A percentile compares a stretch with the other conserved stretches of the same genome.
These are phyloP conservation scores for Trichomonascaceae sp. DNA, from an alignment of 1,139 yeast species.

Conservation along the genomic window DNA sequence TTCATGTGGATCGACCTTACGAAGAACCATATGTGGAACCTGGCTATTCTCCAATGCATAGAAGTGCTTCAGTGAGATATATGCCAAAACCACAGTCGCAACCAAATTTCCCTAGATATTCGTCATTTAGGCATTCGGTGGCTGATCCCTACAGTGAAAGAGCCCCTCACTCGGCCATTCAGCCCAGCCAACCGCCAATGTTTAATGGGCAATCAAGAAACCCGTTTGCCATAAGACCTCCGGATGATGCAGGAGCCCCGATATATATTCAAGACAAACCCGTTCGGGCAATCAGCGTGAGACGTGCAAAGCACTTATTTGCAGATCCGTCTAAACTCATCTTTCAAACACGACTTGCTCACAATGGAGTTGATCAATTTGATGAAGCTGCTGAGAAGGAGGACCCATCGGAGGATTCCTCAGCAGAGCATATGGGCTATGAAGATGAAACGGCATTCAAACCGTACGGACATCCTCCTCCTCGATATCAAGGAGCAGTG, in stretches of 20 bases:
- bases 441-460: conserved; percentile 26
- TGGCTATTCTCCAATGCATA: not conserved
- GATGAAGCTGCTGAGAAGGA: conserved; percentile 8
- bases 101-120: not conserved
- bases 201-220: not conserved
- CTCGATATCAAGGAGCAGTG: conserved; percentile 26
- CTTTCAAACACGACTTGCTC: conserved; percentile 8
- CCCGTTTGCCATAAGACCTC: not conserved
- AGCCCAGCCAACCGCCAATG: not conserved
- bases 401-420: not conserved
- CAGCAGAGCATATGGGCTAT: conserved; percentile 14
- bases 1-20: not conserved
- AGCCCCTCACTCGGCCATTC: not conserved
- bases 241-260: not conserved
- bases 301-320: conserved; percentile 9
- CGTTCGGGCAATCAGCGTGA: not conserved
- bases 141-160: not conserved
- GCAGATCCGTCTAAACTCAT: conserved; percentile 19
- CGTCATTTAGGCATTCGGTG: not conserved
- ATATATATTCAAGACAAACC: not conserved
- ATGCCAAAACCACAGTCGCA: not conserved
- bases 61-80: not conserved
- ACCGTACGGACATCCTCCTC: conserved; percentile 30
- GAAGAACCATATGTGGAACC: not conserved
- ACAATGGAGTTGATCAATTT: not conserved